Conservation (phyloP, 2,329 filamentous ascomycete species). For the Epichloe coenophiala region DNA sequence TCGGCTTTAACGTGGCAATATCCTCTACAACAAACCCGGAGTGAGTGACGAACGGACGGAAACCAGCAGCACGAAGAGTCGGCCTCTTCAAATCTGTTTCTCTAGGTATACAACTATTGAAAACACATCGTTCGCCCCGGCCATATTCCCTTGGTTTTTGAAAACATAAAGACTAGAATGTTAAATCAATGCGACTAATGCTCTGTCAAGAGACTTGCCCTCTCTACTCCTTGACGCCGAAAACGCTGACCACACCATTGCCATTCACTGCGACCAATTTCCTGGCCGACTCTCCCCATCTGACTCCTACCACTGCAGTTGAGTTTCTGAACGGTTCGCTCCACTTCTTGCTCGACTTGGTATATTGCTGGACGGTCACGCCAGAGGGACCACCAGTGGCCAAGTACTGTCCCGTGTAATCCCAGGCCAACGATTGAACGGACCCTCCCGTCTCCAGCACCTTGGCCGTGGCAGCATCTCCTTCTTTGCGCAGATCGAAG, state of each 20-base stretch:
- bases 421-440: constrained; percentile 72
- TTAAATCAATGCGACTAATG: neutral
- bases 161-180: neutral
- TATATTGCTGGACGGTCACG: constrained; percentile 78
- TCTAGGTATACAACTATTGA: constrained; percentile 1
- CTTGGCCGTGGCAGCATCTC: constrained; percentile 68
- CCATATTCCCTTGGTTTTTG: neutral
- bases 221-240: constrained; percentile 39
- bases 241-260: constrained; percentile 62
- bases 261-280: constrained; percentile 61
- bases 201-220: neutral
- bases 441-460: constrained; percentile 71
- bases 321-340: constrained; percentile 70
- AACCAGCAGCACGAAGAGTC: neutral
- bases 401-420: constrained; percentile 89
- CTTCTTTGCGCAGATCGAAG: constrained; percentile 86
- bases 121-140: neutral
- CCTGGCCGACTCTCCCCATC: constrained; percentile 66
- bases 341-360: constrained; percentile 79
- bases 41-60: no score
- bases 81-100: neutral
- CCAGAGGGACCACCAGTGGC: constrained; percentile 69
- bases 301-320: constrained; percentile 56
- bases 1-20: neutral
- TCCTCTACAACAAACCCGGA: neutral